Evolutionary conservation across 2,329 filamentous ascomycete species (phyloP).

Genomic region (Phaeophleospora eucalypticola): DNA sequence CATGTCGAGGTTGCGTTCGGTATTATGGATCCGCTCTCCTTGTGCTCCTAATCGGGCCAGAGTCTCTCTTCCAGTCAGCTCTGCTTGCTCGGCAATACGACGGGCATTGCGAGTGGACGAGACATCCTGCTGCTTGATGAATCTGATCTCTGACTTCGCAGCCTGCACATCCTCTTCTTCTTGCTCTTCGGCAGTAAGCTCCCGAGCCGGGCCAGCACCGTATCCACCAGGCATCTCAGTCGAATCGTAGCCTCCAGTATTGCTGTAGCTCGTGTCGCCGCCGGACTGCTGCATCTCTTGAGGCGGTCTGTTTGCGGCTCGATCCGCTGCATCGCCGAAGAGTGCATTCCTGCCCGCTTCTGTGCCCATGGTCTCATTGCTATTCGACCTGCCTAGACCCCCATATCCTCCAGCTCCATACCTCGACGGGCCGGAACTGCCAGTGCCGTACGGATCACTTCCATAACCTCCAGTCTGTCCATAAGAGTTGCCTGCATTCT

Average conservation of each 20-base stretch:
- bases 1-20: slow-evolving; percentile 76
- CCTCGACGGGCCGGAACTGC: slow-evolving; percentile 34
- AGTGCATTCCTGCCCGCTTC: slow-evolving; percentile 60
- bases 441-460: slow-evolving; percentile 49
- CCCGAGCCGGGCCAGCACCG: slow-evolving; percentile 61
- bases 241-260: slow-evolving; percentile 29
- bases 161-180: slow-evolving; percentile 68
- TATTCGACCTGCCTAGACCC: slow-evolving; percentile 49
- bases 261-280: slow-evolving; percentile 30
- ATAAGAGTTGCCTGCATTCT: slow-evolving; percentile 29
- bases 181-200: slow-evolving; percentile 78
- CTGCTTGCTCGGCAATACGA: slow-evolving; percentile 62
- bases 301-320: slow-evolving; percentile 45
- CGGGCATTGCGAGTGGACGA: slow-evolving; percentile 67
- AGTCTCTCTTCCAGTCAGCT: slow-evolving; percentile 68
- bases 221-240: slow-evolving; percentile 36
- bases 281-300: slow-evolving; percentile 34
- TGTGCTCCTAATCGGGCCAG: slow-evolving; percentile 71
- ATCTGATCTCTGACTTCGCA: slow-evolving; percentile 69
- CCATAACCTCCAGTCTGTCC: slow-evolving; percentile 48
- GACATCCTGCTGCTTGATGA: slow-evolving; percentile 74
- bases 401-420: slow-evolving; percentile 52
- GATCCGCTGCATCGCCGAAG: slow-evolving; percentile 56
- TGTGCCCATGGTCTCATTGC: slow-evolving; percentile 47
- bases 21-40: slow-evolving; percentile 75